These are phyloP conservation scores for Barbatosphaeria neglecta DNA, from an alignment of 495 filamentous ascomycete species.

Conservation along the genomic window DNA sequence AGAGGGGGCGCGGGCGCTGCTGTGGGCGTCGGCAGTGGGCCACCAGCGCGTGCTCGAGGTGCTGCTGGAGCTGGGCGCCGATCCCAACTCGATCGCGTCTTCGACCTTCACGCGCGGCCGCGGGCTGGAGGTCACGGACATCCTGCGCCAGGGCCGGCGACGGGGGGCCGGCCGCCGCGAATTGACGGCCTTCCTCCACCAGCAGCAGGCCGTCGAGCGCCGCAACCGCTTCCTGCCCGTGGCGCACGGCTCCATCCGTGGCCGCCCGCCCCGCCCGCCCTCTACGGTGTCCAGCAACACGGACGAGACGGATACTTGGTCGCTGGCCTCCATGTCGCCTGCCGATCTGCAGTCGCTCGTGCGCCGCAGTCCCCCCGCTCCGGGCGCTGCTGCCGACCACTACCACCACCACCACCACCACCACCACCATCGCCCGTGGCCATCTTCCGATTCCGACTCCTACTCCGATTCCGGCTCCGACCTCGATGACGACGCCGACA, in stretches of 20 bases:
- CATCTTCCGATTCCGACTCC: not conserved
- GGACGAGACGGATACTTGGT: not conserved
- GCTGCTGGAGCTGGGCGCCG: constrained; percentile 4
- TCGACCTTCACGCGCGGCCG: not conserved
- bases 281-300: not conserved
- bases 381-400: not conserved
- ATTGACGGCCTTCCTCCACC: too few species aligned
- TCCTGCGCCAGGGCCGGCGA: not conserved
- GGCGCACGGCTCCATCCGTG: not conserved
- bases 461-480: not conserved
- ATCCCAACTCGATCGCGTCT: constrained; percentile 2
- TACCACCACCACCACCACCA: too few species aligned
- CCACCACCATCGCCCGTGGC: too few species aligned
- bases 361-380: not conserved
- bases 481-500: not conserved
- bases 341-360: not conserved
- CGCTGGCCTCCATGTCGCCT: not conserved
- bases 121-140: not conserved
- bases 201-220: too few species aligned
- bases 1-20: not conserved
- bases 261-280: not conserved
- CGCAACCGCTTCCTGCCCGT: too few species aligned
- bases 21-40: constrained; percentile 5
- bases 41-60: constrained; percentile 1
- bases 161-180: not conserved